phyloP scores from a whole-genome alignment of 768 basidiomycete species.

The Termitomyces sp. region DNA sequence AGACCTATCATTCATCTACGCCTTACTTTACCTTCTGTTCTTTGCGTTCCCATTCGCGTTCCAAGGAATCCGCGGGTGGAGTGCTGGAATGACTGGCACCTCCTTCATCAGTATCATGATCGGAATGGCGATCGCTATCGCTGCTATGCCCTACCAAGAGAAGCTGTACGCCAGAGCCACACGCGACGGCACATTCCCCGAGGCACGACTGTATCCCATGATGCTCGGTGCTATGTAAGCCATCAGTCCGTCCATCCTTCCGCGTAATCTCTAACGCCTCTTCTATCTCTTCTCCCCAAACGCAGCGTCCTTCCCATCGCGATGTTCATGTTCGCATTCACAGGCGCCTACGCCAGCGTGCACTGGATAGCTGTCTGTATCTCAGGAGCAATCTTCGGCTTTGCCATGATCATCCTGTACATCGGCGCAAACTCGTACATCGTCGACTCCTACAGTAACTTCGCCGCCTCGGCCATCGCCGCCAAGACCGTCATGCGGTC shows the following conservation, averaged over 20 bases:
- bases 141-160: slow-evolving; percentile 29
- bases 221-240: slow-evolving; percentile 33
- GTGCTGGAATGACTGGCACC: slow-evolving; percentile 32
- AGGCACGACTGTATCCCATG: slow-evolving; percentile 37
- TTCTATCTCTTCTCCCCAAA: not conserved
- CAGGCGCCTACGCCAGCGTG: slow-evolving; percentile 32
- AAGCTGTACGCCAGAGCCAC: slow-evolving; percentile 25
- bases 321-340: slow-evolving; percentile 40
- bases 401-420: slow-evolving; percentile 38
- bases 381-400: slow-evolving; percentile 32
- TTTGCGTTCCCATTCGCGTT: slow-evolving; percentile 41
- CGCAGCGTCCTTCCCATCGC: slow-evolving; percentile 30
- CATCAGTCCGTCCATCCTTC: not conserved
- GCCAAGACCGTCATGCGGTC: slow-evolving; percentile 38
- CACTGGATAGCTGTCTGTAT: slow-evolving; percentile 33
- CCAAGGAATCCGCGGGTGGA: slow-evolving; percentile 32
- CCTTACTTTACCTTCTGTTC: slow-evolving; percentile 24
- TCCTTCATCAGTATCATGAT: slow-evolving; percentile 40
- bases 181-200: slow-evolving; percentile 30
- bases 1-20: slow-evolving; percentile 1
- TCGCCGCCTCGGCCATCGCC: slow-evolving; percentile 42
- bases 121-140: slow-evolving; percentile 27
- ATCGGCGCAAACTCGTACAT: slow-evolving; percentile 40
- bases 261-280: not conserved
- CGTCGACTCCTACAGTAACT: slow-evolving; percentile 35